Conservation (phyloP, 2,329 filamentous ascomycete species). For the Clonostachys byssicola region DNA sequence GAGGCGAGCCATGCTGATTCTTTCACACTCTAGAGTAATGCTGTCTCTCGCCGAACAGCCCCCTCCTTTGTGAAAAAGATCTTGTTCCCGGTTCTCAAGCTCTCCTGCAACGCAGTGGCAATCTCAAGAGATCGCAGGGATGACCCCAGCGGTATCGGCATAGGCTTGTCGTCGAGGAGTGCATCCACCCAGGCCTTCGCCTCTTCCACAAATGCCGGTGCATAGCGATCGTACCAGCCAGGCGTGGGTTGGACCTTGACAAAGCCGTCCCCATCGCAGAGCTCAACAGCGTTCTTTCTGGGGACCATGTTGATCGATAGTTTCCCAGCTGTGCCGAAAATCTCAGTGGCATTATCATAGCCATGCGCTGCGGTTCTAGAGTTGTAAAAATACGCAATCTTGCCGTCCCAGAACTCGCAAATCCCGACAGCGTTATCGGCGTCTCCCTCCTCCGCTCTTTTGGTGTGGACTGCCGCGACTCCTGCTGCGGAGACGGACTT, state of each 20-base stretch:
- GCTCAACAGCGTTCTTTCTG: slow-evolving; percentile 13
- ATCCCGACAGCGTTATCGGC: slow-evolving; percentile 36
- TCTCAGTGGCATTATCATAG: slow-evolving; percentile 34
- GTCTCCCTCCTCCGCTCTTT: slow-evolving; percentile 20
- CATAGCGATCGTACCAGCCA: slow-evolving; percentile 60
- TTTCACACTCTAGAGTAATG: too few relatives aligned
- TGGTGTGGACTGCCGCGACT: slow-evolving; percentile 21
- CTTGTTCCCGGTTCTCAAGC: slow-evolving; percentile 47
- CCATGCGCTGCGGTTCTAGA: slow-evolving; percentile 34
- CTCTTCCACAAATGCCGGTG: slow-evolving; percentile 59
- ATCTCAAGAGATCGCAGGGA: slow-evolving; percentile 58
- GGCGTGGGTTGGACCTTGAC: slow-evolving; percentile 53
- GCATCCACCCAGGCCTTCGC: slow-evolving; percentile 57
- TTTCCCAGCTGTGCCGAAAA: slow-evolving; percentile 32
- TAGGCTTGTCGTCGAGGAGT: slow-evolving; percentile 48
- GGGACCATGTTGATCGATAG: slow-evolving; percentile 23
- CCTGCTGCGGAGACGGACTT: slow-evolving; percentile 21
- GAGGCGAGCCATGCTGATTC: too few relatives aligned
- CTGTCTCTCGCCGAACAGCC: too few relatives aligned
- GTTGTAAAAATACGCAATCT: slow-evolving; percentile 36
- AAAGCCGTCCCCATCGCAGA: slow-evolving; percentile 15
- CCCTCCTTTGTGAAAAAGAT: slow-evolving; percentile 41
- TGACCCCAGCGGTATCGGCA: slow-evolving; percentile 53
- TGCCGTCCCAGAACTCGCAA: slow-evolving; percentile 35
- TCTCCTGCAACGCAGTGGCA: slow-evolving; percentile 54